Percentiles rank a stretch among this genome's conserved stretches.
Evolutionary conservation across 768 basidiomycete species (phyloP).

Genomic region (Amanita rubescens): DNA sequence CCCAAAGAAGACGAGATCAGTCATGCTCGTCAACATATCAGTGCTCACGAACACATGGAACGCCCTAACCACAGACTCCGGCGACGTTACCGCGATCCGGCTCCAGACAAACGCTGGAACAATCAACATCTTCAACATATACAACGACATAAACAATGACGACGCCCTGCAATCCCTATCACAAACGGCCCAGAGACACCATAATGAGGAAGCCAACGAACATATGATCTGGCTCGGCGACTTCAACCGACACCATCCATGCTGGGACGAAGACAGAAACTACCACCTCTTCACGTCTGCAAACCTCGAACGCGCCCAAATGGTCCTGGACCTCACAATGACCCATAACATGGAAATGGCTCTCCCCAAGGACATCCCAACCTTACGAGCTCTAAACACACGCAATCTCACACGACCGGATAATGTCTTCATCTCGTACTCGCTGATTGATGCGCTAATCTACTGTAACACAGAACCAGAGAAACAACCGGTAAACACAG

Average conservation of each 20-base stretch:
- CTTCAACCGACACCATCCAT: slow-evolving; percentile 34
- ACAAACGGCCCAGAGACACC: too few species aligned
- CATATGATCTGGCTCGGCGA: slow-evolving; percentile 26
- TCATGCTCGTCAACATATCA: not conserved
- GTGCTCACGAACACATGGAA: not conserved
- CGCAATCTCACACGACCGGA: not conserved
- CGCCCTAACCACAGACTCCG: not conserved
- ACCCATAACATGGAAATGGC: not conserved
- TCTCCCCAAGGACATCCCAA: not conserved
- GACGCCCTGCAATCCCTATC: not conserved
- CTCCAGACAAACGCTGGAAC: not conserved
- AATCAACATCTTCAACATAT: not conserved
- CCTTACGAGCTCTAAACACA: not conserved
- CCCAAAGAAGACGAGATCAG: not conserved
- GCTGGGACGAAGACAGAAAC: slow-evolving; percentile 25
- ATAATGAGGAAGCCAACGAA: not conserved
- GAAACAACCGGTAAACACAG: not conserved
- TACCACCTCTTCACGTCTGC: slow-evolving; percentile 15
- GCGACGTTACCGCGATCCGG: not conserved
- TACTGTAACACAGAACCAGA: not conserved
- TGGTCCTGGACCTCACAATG: not conserved
- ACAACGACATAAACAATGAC: not conserved
- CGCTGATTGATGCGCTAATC: not conserved
- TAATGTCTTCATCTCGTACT: not conserved
- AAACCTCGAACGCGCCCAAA: not conserved